Base-by-base conservation (phyloP, 108 stramenopile species). In the Skeletonema costatum region DNA sequence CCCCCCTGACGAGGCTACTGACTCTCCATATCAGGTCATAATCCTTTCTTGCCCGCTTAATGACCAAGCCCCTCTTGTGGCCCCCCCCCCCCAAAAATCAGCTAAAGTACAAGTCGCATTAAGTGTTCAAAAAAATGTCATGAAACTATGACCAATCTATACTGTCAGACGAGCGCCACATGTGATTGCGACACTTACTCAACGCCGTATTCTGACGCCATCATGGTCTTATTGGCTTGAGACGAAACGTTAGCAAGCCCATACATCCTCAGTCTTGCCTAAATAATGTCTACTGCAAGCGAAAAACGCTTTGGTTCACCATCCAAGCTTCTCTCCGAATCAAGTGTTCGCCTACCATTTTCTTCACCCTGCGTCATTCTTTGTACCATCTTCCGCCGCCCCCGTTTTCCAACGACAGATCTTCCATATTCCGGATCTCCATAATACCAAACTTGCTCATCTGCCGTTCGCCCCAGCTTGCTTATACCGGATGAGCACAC, bases 201-300 rank as follows among this genome's bases (percentile, higher is more conserved):
- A 19, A 32, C 9, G 36, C 25, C 14, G 32, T 14, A 16, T 59
- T 51, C 1, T 8, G 5, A n/a, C n/a, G 33, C 35, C 33, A 60
- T 66, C 12, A 17, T 71, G 63, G 63, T 53, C 79, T 19, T 85
- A 87, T 44, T 88, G 85, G 12, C n/a, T n/a, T n/a, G n/a, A n/a
- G n/a, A n/a, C n/a, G 94, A 92, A 75, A 96, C 93, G 30, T 87
- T 69, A 2, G 82, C 81, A 59, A 96, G 71, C n/a, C 92, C 92
- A 96, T 6, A 70, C 58, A 88, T 86, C 56, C 82, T 64, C n/a
- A 25, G 85, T 83, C 50, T 83, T 74, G 66, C 90, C 67, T 56
- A 88, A 68, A 51, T 94, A 94, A 41, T 92, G 88, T 61, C 85
- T 70, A n/a, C n/a, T n/a, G n/a, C n/a, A n/a, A n/a, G n/a, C n/a